phyloP scores from a whole-genome alignment of 805 yeast genomes.

The Candida manassasensis region DNA sequence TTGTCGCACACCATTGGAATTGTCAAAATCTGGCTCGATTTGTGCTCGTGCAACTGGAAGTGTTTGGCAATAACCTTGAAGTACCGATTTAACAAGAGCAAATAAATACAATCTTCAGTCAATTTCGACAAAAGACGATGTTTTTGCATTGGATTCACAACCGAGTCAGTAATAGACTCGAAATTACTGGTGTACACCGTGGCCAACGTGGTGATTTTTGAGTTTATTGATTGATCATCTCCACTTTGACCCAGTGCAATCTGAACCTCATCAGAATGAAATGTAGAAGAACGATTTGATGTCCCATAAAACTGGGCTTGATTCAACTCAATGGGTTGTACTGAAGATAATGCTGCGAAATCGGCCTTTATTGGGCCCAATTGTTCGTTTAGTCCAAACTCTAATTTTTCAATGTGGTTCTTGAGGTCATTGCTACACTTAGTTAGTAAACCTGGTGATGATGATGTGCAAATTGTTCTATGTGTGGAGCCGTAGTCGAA shows the following conservation, averaged over 20 bases:
- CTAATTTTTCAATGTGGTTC: slow-evolving; percentile 10
- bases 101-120: slow-evolving; percentile 17
- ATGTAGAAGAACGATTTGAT: background rate
- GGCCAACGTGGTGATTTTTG: slow-evolving; percentile 6
- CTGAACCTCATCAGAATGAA: background rate
- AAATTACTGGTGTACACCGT: slow-evolving; percentile 1
- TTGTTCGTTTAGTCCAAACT: slow-evolving; percentile 10
- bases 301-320: background rate
- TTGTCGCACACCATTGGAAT: slow-evolving; percentile 8
- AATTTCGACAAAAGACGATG: slow-evolving; percentile 16
- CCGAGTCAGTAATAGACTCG: slow-evolving; percentile 7
- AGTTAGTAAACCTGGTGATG: too few species aligned
- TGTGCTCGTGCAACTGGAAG: slow-evolving; percentile 4
- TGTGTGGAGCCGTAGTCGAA: background rate
- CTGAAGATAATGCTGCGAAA: slow-evolving; percentile 8
- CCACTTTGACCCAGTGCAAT: background rate
- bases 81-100: slow-evolving; percentile 16
- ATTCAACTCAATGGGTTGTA: slow-evolving; percentile 10
- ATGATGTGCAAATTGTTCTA: too few species aligned
- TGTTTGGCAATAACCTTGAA: slow-evolving; percentile 12
- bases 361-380: slow-evolving; percentile 12
- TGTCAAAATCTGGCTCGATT: slow-evolving; percentile 2
- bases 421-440: slow-evolving; percentile 6
- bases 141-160: slow-evolving; percentile 13
- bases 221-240: slow-evolving; percentile 1